These are phyloP conservation scores for Globisporangium abappressorium DNA, from an alignment of 352 stramenopile species.

Conservation along the genomic window DNA sequence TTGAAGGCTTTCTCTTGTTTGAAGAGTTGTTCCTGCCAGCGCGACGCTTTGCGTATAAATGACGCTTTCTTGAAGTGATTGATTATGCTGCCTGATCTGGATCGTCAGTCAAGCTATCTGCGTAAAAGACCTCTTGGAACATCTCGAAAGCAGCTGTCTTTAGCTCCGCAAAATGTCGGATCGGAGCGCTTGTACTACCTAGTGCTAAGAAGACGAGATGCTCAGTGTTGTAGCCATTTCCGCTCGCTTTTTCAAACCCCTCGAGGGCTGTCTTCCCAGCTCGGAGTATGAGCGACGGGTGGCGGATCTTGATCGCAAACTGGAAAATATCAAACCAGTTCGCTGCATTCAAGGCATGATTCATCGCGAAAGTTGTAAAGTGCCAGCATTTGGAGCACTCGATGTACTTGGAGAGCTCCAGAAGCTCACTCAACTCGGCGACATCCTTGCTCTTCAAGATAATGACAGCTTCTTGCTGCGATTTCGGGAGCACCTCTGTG, in stretches of 20 bases:
- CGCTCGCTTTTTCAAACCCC: neutral
- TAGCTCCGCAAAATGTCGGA: neutral
- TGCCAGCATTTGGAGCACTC: slow-evolving; percentile 19
- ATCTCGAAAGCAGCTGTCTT: slow-evolving; percentile 6
- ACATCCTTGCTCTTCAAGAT: neutral
- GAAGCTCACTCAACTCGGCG: neutral
- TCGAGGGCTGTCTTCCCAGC: slow-evolving; percentile 10
- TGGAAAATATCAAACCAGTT: slow-evolving; percentile 10
- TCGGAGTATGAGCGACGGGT: slow-evolving; percentile 15
- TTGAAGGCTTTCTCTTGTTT: neutral
- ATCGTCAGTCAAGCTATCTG: neutral
- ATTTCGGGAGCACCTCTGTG: slow-evolving; percentile 8
- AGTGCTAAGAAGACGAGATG: neutral
- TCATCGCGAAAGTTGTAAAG: slow-evolving; percentile 16
- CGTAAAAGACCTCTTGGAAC: slow-evolving; percentile 12
- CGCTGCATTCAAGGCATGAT: neutral
- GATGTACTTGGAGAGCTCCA: slow-evolving; percentile 12
- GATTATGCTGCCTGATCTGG: neutral
- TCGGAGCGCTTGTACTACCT: neutral
- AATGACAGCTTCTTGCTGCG: slow-evolving; percentile 12
- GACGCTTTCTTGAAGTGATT: neutral
- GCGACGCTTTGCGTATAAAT: slow-evolving; percentile 5
- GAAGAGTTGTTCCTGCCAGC: neutral
- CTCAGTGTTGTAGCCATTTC: neutral
- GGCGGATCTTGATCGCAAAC: slow-evolving; percentile 5